Base-by-base conservation (phyloP, 495 filamentous ascomycete genomes). In the Penicillium coffeae region DNA sequence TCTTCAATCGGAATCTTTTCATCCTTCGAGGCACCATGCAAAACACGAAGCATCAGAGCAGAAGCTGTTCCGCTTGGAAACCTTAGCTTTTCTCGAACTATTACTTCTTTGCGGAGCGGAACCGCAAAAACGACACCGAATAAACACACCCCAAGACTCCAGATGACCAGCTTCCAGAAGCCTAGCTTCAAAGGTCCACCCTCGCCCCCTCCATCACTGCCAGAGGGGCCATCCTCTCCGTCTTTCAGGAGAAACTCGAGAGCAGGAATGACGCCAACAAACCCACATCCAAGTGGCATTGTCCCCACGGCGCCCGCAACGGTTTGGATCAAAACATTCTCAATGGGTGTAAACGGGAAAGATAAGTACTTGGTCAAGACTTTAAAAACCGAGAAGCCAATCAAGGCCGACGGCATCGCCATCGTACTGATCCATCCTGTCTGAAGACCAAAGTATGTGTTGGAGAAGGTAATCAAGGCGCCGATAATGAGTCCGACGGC, bases 61-160 rank as follows among this genome's bases (percentile, higher is more conserved):
- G 93, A 97, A 45, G 93, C 94, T 16, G 94, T 96, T 3, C 93
- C 93, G 54, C 85, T 91, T 0, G 93, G 93, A 60, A 99, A 99
- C 52, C 86, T 90, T 42, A 99, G 65, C 62, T 90, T 87, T 71
- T 99, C 93, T 51, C 85, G 68, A 19, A 97, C 87, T 40, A 99
- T 89, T 15, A 97, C 91, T 71, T 97, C 88, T 50, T 82, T 86
- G 44, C 91, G 70, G 45, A 87, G 59, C 1, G 93, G 93, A 0
- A 97, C 93, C 0, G 90, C 93, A 71, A 98, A 96, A 3, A 97
- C 87, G 0, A 96, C 93, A 0, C 93, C 93, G 59, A 97, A 99
- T 51, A 96, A 87, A 55, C 89, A 95, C 30, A 97, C 79, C 1
- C 93, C 93, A 48, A 97, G 58, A 34, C 86, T 84, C 93, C 94